Conservation (phyloP, 495 filamentous ascomycete genomes). For the Lophium mytilinum region DNA sequence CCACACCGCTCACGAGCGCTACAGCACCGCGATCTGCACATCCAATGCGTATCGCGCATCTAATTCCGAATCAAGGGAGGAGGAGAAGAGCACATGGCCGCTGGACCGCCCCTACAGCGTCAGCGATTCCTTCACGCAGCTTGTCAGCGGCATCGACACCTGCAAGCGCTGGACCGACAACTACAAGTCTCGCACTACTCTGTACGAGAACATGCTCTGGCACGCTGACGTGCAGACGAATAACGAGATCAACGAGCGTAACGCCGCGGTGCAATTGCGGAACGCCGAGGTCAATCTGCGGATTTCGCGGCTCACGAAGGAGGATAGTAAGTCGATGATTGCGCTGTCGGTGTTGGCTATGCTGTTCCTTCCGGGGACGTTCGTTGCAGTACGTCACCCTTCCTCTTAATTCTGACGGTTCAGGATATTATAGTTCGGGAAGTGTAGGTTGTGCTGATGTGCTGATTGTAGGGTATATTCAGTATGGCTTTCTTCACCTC, state of each 20-base stretch:
- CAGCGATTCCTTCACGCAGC: neutral
- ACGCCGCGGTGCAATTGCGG: neutral
- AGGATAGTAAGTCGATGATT: slow-evolving; percentile 4
- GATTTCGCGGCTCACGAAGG: neutral
- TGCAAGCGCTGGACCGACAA: slow-evolving; percentile 3
- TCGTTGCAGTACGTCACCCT: slow-evolving; percentile 2
- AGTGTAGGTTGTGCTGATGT: too few relatives aligned
- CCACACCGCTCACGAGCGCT: neutral
- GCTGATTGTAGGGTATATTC: neutral
- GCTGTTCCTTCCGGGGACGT: slow-evolving; percentile 5
- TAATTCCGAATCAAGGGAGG: too few relatives aligned
- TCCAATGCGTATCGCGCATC: neutral
- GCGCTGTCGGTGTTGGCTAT: slow-evolving; percentile 4
- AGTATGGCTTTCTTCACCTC: slow-evolving; percentile 8
- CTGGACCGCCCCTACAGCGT: neutral
- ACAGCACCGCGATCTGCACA: neutral
- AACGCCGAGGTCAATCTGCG: neutral
- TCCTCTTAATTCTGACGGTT: neutral
- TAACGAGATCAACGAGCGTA: neutral
- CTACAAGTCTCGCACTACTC: neutral
- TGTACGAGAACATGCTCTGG: slow-evolving; percentile 3
- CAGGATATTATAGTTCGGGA: neutral
- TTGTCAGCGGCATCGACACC: neutral
- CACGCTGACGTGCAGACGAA: neutral
- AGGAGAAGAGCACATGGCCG: neutral